These are phyloP conservation scores for Mercurialis annua DNA, from an alignment of 345 rosid genomes.

Conservation along the genomic window DNA sequence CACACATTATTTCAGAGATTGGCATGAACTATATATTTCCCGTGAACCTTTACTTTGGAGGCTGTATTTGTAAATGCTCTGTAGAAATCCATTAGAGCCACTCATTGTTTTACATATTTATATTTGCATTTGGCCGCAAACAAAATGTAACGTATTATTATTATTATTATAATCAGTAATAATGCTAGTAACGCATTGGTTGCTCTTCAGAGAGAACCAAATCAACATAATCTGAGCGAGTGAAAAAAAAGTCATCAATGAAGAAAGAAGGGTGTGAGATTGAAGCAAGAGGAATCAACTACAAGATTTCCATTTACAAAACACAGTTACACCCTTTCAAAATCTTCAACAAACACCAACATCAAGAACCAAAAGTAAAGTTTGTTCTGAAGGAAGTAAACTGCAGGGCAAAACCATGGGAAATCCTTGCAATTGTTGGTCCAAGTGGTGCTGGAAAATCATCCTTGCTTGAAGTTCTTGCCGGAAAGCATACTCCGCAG, in stretches of 20 bases:
- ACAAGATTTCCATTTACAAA: constrained; percentile 39
- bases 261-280: constrained; percentile 83
- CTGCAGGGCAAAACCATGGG: constrained; percentile 91
- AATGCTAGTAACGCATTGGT: not conserved
- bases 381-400: constrained; percentile 66
- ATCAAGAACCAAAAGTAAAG: constrained; percentile 24
- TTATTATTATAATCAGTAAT: not conserved
- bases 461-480: constrained; percentile 74
- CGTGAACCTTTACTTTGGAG: too few species aligned
- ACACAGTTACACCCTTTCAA: constrained; percentile 10
- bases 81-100: constrained; percentile 4
- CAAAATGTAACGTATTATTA: not conserved
- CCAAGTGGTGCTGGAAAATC: constrained; percentile 98
- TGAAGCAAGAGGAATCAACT: constrained; percentile 67
- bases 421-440: constrained; percentile 86
- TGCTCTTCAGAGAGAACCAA: not conserved
- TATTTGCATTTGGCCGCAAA: not conserved
- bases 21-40: too few species aligned
- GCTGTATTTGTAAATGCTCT: too few species aligned
- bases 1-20: too few species aligned
- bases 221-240: not conserved
- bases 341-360: constrained; percentile 16
- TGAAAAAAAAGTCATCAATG: constrained; percentile 40
- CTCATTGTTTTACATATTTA: not conserved
- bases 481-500: constrained; percentile 59